A percentile compares a stretch with the other conserved stretches of the same genome.
Evolutionary conservation across 257 asterid genomes (phyloP).

Genomic region (Solanum sejunctum): DNA sequence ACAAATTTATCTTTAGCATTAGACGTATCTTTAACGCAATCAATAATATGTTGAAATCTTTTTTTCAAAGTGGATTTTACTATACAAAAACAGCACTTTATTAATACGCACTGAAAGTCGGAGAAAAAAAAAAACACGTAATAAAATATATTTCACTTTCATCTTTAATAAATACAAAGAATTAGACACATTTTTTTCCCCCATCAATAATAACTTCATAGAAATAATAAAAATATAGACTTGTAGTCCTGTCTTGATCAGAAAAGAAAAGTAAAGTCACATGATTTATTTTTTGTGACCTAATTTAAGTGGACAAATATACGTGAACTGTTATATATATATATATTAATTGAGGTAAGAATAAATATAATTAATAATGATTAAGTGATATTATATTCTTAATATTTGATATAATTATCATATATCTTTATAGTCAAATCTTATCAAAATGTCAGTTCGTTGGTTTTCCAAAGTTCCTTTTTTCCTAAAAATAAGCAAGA

Average conservation of each 20-base stretch:
- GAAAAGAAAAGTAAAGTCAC: background rate
- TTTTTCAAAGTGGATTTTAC: background rate
- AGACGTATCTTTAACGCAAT: background rate
- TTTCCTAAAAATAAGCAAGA: background rate
- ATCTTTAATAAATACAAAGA: background rate
- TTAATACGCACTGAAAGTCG: background rate
- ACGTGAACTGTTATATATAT: too few relatives aligned
- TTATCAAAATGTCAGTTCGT: background rate
- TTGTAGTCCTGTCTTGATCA: too few relatives aligned
- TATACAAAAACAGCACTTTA: background rate
- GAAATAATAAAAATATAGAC: background rate
- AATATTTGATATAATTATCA: background rate
- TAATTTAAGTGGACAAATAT: background rate
- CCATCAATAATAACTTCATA: background rate
- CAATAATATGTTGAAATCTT: background rate
- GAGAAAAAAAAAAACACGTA: too few relatives aligned
- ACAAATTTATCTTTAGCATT: background rate
- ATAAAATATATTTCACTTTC: too few relatives aligned
- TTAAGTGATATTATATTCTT: too few relatives aligned
- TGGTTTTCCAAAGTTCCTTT: background rate
- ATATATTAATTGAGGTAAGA: too few relatives aligned
- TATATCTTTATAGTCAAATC: background rate
- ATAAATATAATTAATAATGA: too few relatives aligned
- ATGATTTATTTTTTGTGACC: background rate
- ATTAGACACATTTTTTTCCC: background rate